Evolutionary conservation across 1,284 basidiomycete genomes (phyloP).

Genomic region (Cronartium ribicola): DNA sequence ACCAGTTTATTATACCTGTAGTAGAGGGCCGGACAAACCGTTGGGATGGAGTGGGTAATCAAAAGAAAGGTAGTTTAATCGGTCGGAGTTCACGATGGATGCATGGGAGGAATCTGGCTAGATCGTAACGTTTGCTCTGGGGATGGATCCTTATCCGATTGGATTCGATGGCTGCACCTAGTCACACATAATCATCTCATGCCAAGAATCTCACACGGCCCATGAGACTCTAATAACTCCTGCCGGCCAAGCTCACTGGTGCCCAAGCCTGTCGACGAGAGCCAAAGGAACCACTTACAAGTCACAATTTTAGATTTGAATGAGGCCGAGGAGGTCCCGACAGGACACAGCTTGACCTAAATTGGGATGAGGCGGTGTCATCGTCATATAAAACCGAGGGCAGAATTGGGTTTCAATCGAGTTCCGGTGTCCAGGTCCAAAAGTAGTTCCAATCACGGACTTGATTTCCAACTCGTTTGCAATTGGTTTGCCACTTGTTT

Average conservation of each 20-base stretch:
- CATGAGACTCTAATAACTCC: neutral
- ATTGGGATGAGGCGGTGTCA: no score
- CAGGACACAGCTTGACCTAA: no score
- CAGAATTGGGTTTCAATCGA: no score
- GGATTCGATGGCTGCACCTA: neutral
- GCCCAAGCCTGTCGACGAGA: no score
- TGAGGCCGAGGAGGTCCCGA: no score
- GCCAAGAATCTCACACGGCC: neutral
- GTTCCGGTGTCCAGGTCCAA: no score
- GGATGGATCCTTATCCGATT: neutral
- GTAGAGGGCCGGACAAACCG: neutral
- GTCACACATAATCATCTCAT: neutral
- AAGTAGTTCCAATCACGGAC: no score
- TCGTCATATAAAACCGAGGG: no score
- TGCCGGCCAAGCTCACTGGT: neutral
- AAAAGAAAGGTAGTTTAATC: neutral
- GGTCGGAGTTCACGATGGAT: neutral
- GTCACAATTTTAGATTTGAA: no score
- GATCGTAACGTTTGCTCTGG: neutral
- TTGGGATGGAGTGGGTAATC: neutral
- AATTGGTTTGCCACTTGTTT: no score
- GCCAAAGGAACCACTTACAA: no score
- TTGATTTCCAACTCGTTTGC: no score
- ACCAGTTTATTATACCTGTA: neutral
- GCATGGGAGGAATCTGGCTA: neutral